A percentile compares a stretch with the other conserved stretches of the same genome.
These are phyloP conservation scores for Naegleria lovaniensis DNA, from an alignment of 208 protist species.

Conservation along the genomic window DNA sequence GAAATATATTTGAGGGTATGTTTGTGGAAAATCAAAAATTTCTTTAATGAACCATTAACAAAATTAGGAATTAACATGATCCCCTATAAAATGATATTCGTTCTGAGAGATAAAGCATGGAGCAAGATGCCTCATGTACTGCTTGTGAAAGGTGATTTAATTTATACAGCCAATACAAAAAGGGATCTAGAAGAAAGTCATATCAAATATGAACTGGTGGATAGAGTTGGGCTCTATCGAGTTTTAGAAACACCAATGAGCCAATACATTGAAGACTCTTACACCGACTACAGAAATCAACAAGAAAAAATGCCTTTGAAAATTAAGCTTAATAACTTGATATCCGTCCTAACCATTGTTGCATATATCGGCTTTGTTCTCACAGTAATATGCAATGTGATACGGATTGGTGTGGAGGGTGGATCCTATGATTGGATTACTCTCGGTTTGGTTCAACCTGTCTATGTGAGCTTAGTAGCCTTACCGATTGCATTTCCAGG, in stretches of 20 bases:
- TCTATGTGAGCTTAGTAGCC: neutral
- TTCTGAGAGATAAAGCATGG: conserved; percentile 4
- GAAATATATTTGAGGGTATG: conserved; percentile 16
- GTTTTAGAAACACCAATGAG: neutral
- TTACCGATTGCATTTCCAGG: neutral
- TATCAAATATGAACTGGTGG: neutral
- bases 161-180: neutral
- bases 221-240: neutral
- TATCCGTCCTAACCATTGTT: neutral
- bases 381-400: neutral
- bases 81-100: conserved; percentile 11
- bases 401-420: neutral
- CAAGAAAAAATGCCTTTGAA: neutral
- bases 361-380: neutral
- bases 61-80: conserved; percentile 3
- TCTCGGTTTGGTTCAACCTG: neutral
- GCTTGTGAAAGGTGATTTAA: neutral
- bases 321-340: neutral
- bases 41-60: too few relatives aligned
- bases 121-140: neutral
- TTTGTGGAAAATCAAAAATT: too few relatives aligned
- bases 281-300: neutral
- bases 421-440: neutral
- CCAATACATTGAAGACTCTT: neutral
- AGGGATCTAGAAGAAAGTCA: neutral